Evolutionary conservation across 371 early-diverging fungal genomes (phyloP), one percentile per base, ranked within the genome.

Genomic region (Syncephalastrum monosporum): DNA sequence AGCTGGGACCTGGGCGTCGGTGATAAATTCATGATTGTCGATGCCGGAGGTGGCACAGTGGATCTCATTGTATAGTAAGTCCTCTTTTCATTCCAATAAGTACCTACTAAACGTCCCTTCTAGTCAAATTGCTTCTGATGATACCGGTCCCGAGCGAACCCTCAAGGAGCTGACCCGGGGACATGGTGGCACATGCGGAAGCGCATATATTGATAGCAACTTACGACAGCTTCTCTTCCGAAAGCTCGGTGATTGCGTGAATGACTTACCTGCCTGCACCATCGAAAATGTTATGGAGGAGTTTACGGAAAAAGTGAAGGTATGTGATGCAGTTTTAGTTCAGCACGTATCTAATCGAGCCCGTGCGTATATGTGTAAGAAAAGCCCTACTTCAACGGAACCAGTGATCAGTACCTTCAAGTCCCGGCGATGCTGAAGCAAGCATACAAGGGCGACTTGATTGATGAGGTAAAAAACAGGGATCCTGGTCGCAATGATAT

Each of bases 11-110:
- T 78, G 13, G 56, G 69, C 4, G 69, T 71, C 53, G 69, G 63
- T 8, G 71, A 72, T 46, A 65, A 59, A 13, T 83, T 85, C 59
- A 80, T 85, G 75, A 82, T 85, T 44, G 79, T 82, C 50, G 85
- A 85, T 74, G 83, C 84, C 42, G 85, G 85, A 58, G 85, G 85
- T 50, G 83, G 85, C 49, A 85, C 85, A 1, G 81, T 85, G 0
- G 85, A 85, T 67, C 56, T 85, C 47, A 82, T 76, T 27, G 64
- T 74, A 23, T 66, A 65, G 65, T 65, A 46, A 41, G 58, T 65
- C 25, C 12, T 3, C 27, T 38, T 27, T 3, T 16, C 14, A 15
- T 46, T 6, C 2, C 38, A 10, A 33, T 33, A 33, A 5, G 10
- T 5, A 33, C 10, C 38, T 10, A 12, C 45, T 53, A 13, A 53